Evolutionary conservation across 2,329 filamentous ascomycete species (phyloP).

Genomic region (Chalara sp.): DNA sequence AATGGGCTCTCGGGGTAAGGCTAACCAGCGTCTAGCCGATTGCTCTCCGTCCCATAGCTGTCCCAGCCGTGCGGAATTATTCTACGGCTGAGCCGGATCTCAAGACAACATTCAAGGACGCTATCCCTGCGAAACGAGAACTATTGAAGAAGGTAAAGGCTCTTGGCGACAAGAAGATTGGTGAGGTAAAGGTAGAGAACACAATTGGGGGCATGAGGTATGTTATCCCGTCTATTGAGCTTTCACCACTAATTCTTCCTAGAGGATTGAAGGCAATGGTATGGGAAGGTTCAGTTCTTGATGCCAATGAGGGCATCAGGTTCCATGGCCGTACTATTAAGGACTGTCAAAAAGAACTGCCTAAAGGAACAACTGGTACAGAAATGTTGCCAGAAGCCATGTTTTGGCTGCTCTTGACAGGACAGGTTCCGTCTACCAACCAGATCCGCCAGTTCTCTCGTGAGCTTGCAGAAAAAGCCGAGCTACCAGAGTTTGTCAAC

Average conservation of each 20-base stretch:
- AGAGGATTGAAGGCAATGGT: conserved; percentile 93
- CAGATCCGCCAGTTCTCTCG: conserved; percentile 80
- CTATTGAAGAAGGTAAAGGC: conserved; percentile 91
- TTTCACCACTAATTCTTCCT: conserved; percentile 12
- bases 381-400: conserved; percentile 99
- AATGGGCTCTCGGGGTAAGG: background rate
- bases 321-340: conserved; percentile 98
- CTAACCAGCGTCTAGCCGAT: conserved; percentile 16
- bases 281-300: conserved; percentile 96
- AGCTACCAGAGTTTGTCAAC: conserved; percentile 74
- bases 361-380: conserved; percentile 84
- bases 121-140: conserved; percentile 88
- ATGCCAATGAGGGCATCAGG: conserved; percentile 93
- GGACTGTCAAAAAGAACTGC: conserved; percentile 89
- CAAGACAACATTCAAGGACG: conserved; percentile 75
- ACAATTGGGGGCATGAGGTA: conserved; percentile 90
- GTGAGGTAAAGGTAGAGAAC: conserved; percentile 90
- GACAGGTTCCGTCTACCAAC: conserved; percentile 74
- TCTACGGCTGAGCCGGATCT: conserved; percentile 79
- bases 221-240: background rate
- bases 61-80: conserved; percentile 48
- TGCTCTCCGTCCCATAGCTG: conserved; percentile 26
- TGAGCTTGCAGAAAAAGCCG: conserved; percentile 79
- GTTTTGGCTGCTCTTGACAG: conserved; percentile 98
- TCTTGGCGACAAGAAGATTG: conserved; percentile 73